A percentile compares a stretch with the other conserved stretches of the same genome.
Conservation (phyloP, 2,329 filamentous ascomycete genomes). For the Scytalidium lignicola region DNA sequence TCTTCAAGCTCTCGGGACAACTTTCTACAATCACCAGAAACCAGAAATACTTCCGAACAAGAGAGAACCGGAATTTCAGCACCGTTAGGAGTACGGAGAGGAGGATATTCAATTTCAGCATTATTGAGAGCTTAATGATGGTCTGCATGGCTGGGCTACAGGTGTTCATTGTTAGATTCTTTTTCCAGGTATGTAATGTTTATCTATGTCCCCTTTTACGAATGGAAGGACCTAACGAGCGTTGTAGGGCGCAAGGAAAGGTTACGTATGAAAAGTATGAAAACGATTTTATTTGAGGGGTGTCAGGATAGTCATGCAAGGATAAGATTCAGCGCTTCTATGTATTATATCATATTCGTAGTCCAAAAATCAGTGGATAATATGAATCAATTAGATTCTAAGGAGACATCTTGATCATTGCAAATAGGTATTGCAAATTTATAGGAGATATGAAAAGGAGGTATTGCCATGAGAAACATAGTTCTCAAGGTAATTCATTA, state of each 20-base stretch:
- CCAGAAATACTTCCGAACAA: conserved; percentile 98
- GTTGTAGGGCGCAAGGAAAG: conserved; percentile 58
- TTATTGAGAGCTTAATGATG: conserved; percentile 89
- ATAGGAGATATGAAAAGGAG: no score
- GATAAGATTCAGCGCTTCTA: conserved; percentile 6
- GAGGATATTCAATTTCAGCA: conserved; percentile 94
- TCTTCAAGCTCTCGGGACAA: conserved; percentile 90
- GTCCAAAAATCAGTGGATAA: background rate
- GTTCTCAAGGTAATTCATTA: no score
- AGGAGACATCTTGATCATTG: no score
- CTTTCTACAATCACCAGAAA: conserved; percentile 92
- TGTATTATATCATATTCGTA: background rate
- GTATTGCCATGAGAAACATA: no score
- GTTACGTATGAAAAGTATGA: conserved; percentile 63
- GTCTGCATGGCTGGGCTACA: conserved; percentile 92
- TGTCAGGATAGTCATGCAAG: conserved; percentile 7
- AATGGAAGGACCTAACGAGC: conserved; percentile 10
- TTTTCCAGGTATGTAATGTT: conserved; percentile 71
- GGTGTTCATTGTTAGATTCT: conserved; percentile 96
- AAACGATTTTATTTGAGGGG: background rate
- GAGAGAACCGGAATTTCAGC: conserved; percentile 98
- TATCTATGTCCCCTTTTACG: no score
- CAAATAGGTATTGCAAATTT: no score
- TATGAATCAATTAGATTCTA: background rate
- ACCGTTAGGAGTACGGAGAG: conserved; percentile 94